Evolutionary conservation across 2,329 filamentous ascomycete species (phyloP).

Genomic region (Colletotrichum gigasporum): DNA sequence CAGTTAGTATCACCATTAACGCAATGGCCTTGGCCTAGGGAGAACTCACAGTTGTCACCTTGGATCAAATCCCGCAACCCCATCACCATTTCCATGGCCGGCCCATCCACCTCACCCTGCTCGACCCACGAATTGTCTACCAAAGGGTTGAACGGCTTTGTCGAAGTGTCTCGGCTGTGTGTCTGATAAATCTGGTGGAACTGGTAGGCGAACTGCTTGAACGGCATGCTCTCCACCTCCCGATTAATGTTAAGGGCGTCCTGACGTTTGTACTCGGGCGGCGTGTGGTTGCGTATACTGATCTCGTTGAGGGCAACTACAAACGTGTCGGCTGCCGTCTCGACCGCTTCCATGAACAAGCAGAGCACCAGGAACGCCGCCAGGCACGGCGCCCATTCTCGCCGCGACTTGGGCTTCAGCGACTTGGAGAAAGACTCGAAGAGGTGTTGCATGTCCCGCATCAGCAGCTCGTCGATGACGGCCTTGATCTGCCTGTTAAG

Average conservation of each 20-base stretch:
- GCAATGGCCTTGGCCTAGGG: not conserved
- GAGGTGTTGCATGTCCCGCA: slow-evolving; percentile 59
- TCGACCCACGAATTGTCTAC: slow-evolving; percentile 53
- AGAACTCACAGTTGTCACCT: slow-evolving; percentile 53
- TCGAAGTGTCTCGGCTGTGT: slow-evolving; percentile 57
- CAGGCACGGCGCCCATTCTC: slow-evolving; percentile 65
- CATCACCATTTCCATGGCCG: slow-evolving; percentile 56
- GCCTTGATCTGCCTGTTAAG: slow-evolving; percentile 67
- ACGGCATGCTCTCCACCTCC: slow-evolving; percentile 67
- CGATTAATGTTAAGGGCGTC: slow-evolving; percentile 57
- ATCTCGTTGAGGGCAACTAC: slow-evolving; percentile 62
- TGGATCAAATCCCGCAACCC: slow-evolving; percentile 55
- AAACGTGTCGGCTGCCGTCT: slow-evolving; percentile 62
- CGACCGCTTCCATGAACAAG: slow-evolving; percentile 67
- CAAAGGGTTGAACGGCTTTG: slow-evolving; percentile 65
- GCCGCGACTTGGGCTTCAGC: slow-evolving; percentile 62
- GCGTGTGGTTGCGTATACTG: slow-evolving; percentile 47
- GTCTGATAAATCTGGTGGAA: slow-evolving; percentile 70
- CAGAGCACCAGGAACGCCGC: slow-evolving; percentile 66
- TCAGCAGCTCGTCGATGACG: slow-evolving; percentile 64
- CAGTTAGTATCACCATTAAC: slow-evolving; percentile 3
- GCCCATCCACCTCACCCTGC: slow-evolving; percentile 55
- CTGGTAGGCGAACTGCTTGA: slow-evolving; percentile 68
- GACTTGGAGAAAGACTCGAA: slow-evolving; percentile 63
- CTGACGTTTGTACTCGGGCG: slow-evolving; percentile 49